Base-by-base conservation (phyloP, 345 rosid genomes). In the Camelina sativa region DNA sequence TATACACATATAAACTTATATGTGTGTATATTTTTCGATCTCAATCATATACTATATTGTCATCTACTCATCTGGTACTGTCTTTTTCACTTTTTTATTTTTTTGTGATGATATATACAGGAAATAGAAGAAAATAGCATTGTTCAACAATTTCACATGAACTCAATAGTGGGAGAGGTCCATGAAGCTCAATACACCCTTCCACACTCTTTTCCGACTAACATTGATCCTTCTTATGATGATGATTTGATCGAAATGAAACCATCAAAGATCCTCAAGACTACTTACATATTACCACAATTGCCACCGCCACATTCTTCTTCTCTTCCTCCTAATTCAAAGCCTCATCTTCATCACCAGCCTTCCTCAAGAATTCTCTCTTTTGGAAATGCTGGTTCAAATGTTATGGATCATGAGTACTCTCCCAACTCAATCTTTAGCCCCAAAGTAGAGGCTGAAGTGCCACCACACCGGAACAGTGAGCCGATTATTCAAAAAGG, bases 241-340 rank as follows among this genome's bases (percentile, higher is more conserved):
- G 64, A 72, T 72, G 77, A 51, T 43, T 66, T 67, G 59, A 17
- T 61, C 1, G 64, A 66, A 78, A 11, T 13, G 7, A 77, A 71
- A 50, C 77, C 81, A 46, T 66, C 68, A 40, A 77, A 77, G 23
- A 65, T 66, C 68, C 76, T 60, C 15, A 72, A 77, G n/a, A 71
- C 77, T 10, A 59, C 67, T 65, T 66, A 51, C 62, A 65, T 77
- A 77, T 30, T 25, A 51, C 72, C 76, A 56, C 57, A 64, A 22
- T 22, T 61, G 4, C 62, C 48, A 61, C 50, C 46, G 8, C 47
- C 69, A 47, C 52, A 62, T 15, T 41, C 37, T 34, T 16, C 56
- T 16, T 17, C 28, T 53, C 20, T 55, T 53, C 50, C 64, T 69
- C 57, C 71, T 41, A 32, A 28, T 35, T 40, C 72, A 62, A 62